Conservation (phyloP, 257 asterid genomes). For the Scutellaria baicalensis region DNA sequence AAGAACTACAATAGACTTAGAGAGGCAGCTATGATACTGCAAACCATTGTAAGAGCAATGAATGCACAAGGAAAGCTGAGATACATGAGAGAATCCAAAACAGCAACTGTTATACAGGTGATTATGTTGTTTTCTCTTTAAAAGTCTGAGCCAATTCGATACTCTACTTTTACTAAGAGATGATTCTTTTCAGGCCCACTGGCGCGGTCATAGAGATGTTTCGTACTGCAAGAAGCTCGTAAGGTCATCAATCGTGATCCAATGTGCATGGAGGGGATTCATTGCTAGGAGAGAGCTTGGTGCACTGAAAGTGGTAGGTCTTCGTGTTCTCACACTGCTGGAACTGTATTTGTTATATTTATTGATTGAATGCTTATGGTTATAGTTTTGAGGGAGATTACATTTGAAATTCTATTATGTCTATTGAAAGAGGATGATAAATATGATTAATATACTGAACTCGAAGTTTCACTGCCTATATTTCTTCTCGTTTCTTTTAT, state of each 20-base stretch:
- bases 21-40: constrained; percentile 41
- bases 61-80: constrained; percentile 45
- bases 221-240: constrained; percentile 52
- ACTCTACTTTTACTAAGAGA: constrained; percentile 20
- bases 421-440: background rate
- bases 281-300: constrained; percentile 76
- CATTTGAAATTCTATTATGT: background rate
- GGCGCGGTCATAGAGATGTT: constrained; percentile 67
- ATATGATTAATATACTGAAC: background rate
- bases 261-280: constrained; percentile 87
- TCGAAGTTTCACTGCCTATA: background rate
- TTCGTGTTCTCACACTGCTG: constrained; percentile 1
- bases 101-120: constrained; percentile 74
- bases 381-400: background rate
- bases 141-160: background rate
- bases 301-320: constrained; percentile 63
- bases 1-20: constrained; percentile 43
- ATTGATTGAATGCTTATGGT: constrained; percentile 7
- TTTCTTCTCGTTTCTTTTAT: constrained; percentile 6
- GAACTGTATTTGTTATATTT: background rate
- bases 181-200: constrained; percentile 56
- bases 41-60: constrained; percentile 64
- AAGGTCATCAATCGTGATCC: constrained; percentile 60
- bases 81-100: constrained; percentile 43
- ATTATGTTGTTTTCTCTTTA: constrained; percentile 18